These are phyloP conservation scores for Ogataea hybrid DNA, from an alignment of 1,139 yeast genomes.

Conservation along the genomic window DNA sequence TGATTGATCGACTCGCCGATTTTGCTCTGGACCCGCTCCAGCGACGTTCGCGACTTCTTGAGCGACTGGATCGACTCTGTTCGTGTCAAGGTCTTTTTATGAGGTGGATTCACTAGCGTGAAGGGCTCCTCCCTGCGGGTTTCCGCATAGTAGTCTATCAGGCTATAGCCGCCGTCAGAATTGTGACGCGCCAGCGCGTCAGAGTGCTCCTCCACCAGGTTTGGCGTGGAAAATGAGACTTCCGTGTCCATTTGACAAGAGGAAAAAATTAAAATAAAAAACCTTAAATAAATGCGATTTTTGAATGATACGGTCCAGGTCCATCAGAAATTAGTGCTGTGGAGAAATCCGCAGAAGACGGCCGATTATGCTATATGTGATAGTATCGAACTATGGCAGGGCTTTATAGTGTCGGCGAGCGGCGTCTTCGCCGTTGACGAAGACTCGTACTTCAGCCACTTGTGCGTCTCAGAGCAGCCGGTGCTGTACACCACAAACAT, in stretches of 20 bases:
- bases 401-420: slow-evolving; percentile 16
- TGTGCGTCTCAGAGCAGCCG: slow-evolving; percentile 42
- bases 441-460: slow-evolving; percentile 9
- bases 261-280: slow-evolving; percentile 2
- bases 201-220: slow-evolving; percentile 1
- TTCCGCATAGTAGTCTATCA: slow-evolving; percentile 24
- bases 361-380: slow-evolving; percentile 1
- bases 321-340: slow-evolving; percentile 11
- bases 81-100: slow-evolving; percentile 15
- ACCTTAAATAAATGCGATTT: background rate
- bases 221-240: slow-evolving; percentile 8
- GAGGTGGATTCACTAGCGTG: slow-evolving; percentile 17
- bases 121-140: slow-evolving; percentile 21
- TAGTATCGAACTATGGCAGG: slow-evolving; percentile 11
- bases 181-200: slow-evolving; percentile 15
- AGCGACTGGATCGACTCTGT: slow-evolving; percentile 24
- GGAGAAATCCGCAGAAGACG: slow-evolving; percentile 19
- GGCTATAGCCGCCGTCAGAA: slow-evolving; percentile 23
- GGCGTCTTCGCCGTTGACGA: slow-evolving; percentile 3
- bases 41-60: slow-evolving; percentile 21
- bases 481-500: slow-evolving; percentile 35
- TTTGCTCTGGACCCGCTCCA: slow-evolving; percentile 20
- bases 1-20: slow-evolving; percentile 21
- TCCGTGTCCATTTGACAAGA: slow-evolving; percentile 5
- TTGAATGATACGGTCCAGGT: background rate